Evolutionary conservation across 169 alveolate species (phyloP).

Genomic region (Eimeria acervulina): DNA sequence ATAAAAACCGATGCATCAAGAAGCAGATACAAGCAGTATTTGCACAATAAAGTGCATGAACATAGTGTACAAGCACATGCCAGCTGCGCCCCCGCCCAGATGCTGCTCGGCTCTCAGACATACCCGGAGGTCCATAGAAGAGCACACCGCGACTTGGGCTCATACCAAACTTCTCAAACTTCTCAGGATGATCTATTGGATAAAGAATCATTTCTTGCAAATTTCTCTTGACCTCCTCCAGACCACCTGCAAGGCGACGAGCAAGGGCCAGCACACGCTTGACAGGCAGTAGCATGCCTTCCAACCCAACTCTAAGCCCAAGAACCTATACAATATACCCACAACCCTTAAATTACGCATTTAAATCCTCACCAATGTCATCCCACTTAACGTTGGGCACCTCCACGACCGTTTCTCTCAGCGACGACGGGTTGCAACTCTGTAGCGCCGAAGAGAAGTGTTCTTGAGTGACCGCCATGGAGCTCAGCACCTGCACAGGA

Average conservation of each 20-base stretch:
- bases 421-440: slow-evolving; percentile 98
- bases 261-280: slow-evolving; percentile 85
- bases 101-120: slow-evolving; percentile 82
- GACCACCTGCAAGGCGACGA: slow-evolving; percentile 59
- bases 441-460: slow-evolving; percentile 98
- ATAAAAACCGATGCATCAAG: neutral
- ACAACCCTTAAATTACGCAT: neutral
- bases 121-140: slow-evolving; percentile 99
- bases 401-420: slow-evolving; percentile 99
- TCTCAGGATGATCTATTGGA: slow-evolving; percentile 96
- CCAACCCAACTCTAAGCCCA: neutral
- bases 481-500: slow-evolving; percentile 91
- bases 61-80: neutral
- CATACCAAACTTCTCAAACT: slow-evolving; percentile 98
- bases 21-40: neutral
- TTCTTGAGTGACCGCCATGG: slow-evolving; percentile 99
- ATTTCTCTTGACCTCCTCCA: slow-evolving; percentile 89
- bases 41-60: neutral
- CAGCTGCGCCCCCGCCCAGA: neutral
- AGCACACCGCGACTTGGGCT: slow-evolving; percentile 99
- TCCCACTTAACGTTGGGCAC: slow-evolving; percentile 99
- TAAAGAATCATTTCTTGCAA: slow-evolving; percentile 98
- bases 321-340: neutral
- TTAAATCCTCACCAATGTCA: slow-evolving; percentile 98
- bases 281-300: neutral